A percentile compares a stretch with the other conserved stretches of the same genome.
phyloP scores from a whole-genome alignment of 371 early-diverging fungal species.

The Mortierella sp. region DNA sequence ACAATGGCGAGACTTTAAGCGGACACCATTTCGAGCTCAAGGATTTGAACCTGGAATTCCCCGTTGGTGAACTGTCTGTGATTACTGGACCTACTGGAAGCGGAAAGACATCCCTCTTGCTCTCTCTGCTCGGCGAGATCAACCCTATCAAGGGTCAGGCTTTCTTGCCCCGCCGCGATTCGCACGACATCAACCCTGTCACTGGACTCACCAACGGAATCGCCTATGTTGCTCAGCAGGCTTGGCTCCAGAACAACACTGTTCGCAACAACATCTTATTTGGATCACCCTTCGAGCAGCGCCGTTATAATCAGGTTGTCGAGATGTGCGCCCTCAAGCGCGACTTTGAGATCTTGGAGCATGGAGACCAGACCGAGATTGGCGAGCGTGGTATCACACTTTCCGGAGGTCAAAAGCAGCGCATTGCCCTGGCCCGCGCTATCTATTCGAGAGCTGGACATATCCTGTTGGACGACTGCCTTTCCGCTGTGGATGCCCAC shows the following conservation, averaged over 20 bases:
- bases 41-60: conserved; percentile 61
- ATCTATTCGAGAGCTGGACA: conserved; percentile 79
- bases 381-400: conserved; percentile 92
- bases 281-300: conserved; percentile 76
- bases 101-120: conserved; percentile 64
- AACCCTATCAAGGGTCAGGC: conserved; percentile 61
- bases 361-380: conserved; percentile 91
- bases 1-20: conserved; percentile 20
- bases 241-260: conserved; percentile 88
- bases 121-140: conserved; percentile 64
- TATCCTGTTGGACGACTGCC: conserved; percentile 83
- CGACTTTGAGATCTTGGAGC: conserved; percentile 85
- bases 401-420: conserved; percentile 91
- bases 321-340: conserved; percentile 80
- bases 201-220: conserved; percentile 62
- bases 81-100: conserved; percentile 66
- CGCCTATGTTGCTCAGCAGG: conserved; percentile 86
- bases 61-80: conserved; percentile 61
- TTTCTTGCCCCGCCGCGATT: conserved; percentile 40
- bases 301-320: conserved; percentile 74
- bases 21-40: conserved; percentile 64
- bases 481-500: conserved; percentile 89
- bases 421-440: conserved; percentile 85
- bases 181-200: conserved; percentile 55
- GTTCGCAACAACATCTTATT: conserved; percentile 88